Base-by-base conservation (phyloP, 768 basidiomycete species). In the Agaricus sinodeliciosus region DNA sequence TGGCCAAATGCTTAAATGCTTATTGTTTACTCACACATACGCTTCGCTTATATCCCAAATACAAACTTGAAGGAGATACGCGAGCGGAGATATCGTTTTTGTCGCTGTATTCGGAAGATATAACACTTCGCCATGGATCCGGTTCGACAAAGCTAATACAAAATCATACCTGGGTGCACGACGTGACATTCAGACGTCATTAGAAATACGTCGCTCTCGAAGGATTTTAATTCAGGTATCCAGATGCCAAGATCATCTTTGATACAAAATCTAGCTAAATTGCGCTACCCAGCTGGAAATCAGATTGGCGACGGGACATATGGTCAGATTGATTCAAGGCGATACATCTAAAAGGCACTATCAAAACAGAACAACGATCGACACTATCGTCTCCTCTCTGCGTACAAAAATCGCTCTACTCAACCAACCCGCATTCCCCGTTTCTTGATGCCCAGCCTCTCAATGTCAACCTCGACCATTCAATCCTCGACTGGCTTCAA, bases 61-160 rank as follows among this genome's bases (percentile, higher is more conserved):
- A 19, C 37, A 53, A 9, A 27, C 18, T 41, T 35, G 36, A 8
- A 47, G 26, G 22, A 46, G 42, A 31, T 27, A 12, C 15, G 34
- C 36, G 9, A 53, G 22, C 25, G 35, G 35, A 45, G n/a, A 40
- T 52, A 46, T 25, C 43, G 37, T 52, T 46, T 35, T 16, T 37
- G n/a, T 39, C 28, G n/a, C 3, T 19, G 4, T 26, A 11, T 3
- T 53, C 36, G 11, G 19, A 44, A 46, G 36, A 37, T 28, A 27
- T 22, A 37, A 31, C 42, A 34, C 16, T 7, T 36, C 13, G 43
- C 50, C 37, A 22, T 25, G 43, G 51, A 7, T 46, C 40, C 27
- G 51, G 51, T 34, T 49, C 36, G 22, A n/a, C 27, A 9, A 34
- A 27, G 27, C 28, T 42, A 8, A 27, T 27, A 41, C 3, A 16